Base-by-base conservation (phyloP, 1,284 basidiomycete genomes). In the Sporisorium scitamineum region DNA sequence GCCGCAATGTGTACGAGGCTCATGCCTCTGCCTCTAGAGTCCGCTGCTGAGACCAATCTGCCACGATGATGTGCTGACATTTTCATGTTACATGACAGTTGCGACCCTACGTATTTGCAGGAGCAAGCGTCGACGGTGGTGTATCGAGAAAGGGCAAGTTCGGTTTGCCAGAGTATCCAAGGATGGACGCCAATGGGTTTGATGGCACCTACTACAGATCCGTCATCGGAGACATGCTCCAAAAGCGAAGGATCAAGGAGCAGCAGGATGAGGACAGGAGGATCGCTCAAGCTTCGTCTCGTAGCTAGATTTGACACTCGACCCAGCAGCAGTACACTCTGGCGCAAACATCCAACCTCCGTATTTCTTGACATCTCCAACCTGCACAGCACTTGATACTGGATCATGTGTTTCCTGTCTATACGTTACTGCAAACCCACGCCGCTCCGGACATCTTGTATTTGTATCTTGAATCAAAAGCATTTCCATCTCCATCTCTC, bases 61-160 rank as follows among this genome's bases (percentile, higher is more conserved):
- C n/a, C n/a, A n/a, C n/a, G n/a, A 26, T 26, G 26, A 26, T 55
- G 14, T 52, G 41, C 50, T 60, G 50, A 53, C 37, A 6, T 18
- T 20, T 26, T 45, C 14, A 9, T 20, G 27, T 51, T 24, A 11
- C 11, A 26, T 37, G 8, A 51, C 56, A 78, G 70, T 63, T 83
- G 61, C 71, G 77, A 61, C 81, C 81, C 2, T 83, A 83, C 54
- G 81, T 83, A 5, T 83, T 77, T 57, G 57, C 69, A 20, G 81
- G 81, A 26, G 45, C 62, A 11, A 58, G 45, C 20, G 61, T 39
- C 37, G 77, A 80, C 13, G 80, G 80, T 18, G 81, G 81, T 44
- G 72, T 76, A 0, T 57, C 71, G 18, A 67, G 71, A 22, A 72
- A 76, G 39, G 70, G 70, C 22, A 67, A 68, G 26, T 74, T 74